These are phyloP conservation scores for Solanum phureja DNA, from an alignment of 257 asterid species.

Conservation along the genomic window DNA sequence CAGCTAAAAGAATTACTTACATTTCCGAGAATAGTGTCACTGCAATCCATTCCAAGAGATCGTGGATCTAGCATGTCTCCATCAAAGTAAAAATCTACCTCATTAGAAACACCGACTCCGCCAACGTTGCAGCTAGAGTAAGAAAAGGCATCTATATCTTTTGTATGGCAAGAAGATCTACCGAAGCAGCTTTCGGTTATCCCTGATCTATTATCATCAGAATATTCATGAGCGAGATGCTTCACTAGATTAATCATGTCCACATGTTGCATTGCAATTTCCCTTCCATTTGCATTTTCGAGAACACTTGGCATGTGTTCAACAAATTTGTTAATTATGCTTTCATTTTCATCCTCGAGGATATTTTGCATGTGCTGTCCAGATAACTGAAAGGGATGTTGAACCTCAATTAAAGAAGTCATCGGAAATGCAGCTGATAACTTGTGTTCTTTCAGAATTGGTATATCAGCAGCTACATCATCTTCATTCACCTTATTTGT, in stretches of 20 bases:
- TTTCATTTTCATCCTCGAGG: conserved; percentile 4
- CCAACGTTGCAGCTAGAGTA: conserved; percentile 6
- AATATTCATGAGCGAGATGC: conserved; percentile 18
- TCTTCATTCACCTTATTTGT: conserved; percentile 14
- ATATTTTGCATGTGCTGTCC: not conserved
- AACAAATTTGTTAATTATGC: conserved; percentile 8
- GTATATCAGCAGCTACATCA: conserved; percentile 13
- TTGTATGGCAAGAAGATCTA: conserved; percentile 20
- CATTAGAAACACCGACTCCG: conserved; percentile 13
- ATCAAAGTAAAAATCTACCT: conserved; percentile 20
- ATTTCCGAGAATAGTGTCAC: conserved; percentile 8
- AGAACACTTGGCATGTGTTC: conserved; percentile 5
- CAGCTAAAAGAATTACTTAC: conserved; percentile 23
- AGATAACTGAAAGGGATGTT: conserved; percentile 25
- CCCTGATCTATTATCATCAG: conserved; percentile 22
- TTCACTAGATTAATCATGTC: conserved; percentile 18
- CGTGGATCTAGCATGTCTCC: conserved; percentile 15
- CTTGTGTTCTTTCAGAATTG: conserved; percentile 13
- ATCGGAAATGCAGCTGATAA: conserved; percentile 13
- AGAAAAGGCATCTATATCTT: conserved; percentile 24
- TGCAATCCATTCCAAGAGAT: conserved; percentile 10
- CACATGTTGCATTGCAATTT: conserved; percentile 15
- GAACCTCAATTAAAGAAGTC: conserved; percentile 24
- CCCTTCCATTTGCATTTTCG: conserved; percentile 19
- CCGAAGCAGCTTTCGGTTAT: conserved; percentile 9